Evolutionary conservation across 176 grass and related monocot species (phyloP).

Genomic region (Eragrostis nindensis): DNA sequence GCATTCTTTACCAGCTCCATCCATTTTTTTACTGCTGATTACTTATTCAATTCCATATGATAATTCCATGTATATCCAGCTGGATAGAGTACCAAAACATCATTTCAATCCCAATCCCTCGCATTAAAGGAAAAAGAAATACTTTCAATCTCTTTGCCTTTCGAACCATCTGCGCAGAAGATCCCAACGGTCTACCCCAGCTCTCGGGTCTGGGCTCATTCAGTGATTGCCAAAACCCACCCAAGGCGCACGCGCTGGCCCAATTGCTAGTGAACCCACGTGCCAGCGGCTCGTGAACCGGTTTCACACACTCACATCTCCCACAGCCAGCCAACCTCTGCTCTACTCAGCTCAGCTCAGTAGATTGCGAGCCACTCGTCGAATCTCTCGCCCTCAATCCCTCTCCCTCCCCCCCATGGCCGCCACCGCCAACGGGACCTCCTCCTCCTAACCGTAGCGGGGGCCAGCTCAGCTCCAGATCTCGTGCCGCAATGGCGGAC

Average conservation of each 20-base stretch:
- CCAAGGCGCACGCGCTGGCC: background rate
- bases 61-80: too few species aligned
- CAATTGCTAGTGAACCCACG: background rate
- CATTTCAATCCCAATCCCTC: too few species aligned
- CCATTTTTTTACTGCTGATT: too few species aligned
- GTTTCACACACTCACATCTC: too few species aligned
- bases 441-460: background rate
- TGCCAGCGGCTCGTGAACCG: background rate
- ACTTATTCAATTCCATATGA: too few species aligned
- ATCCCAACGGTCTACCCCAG: background rate
- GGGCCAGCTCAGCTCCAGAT: background rate
- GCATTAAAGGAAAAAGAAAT: too few species aligned
- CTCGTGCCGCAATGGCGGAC: conserved; percentile 34
- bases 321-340: background rate
- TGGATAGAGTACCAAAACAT: too few species aligned
- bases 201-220: background rate
- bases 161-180: background rate
- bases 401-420: conserved; percentile 16
- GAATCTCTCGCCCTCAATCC: background rate
- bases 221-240: too few species aligned
- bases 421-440: background rate
- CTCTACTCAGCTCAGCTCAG: background rate
- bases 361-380: conserved; percentile 17
- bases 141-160: too few species aligned
- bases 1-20: too few species aligned